Evolutionary conservation across 75 land plant genomes (phyloP), one percentile per base, ranked within the genome.

Genomic region (Sequoiadendron giganteum): DNA sequence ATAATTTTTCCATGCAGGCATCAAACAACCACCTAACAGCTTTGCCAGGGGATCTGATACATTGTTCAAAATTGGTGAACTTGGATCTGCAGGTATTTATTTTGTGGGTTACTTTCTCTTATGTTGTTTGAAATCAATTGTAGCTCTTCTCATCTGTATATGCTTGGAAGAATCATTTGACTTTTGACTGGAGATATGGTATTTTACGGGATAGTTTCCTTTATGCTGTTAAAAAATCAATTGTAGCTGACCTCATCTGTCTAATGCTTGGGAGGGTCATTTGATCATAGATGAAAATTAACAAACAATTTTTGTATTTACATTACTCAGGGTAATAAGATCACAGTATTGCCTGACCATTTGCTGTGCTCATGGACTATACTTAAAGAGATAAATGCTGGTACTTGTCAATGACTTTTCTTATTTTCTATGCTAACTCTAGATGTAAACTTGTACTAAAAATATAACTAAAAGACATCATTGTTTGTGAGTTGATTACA

Each of bases 371-470:
- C 95, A 78, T 94, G 96, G 90, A 87, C 93, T 16, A 85, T 87
- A 87, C 96, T 98, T 76, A 94, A 96, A 43, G 99, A 98, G 83
- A 89, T 98, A 19, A 95, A 93, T 91, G 98, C 99, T 78, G 94
- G 99, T 95, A 89, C 83, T 55, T 61, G 89, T 45, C 15, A 48
- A 21, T 42, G 36, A 13, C 19, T 85, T 85, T 34, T 52, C 68
- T 85, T 39, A 49, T 81, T 86, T 40, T 8, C 34, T 3, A 48
- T 87, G 87, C 87, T 7, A 87, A 40, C 16, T 45, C 43, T 39
- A 65, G 8, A 28, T 65, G 21, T 43, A 13, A 61, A 25, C 25
- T 36, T 42, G 4, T 43, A 15, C 88, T 34, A 9, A 76, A 21
- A 48, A 84, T 72, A 42, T 16, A 42, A 56, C 55, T 49, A 52